These are phyloP conservation scores for Solanum dulcamara DNA, from an alignment of 257 asterid species.

Conservation along the genomic window DNA sequence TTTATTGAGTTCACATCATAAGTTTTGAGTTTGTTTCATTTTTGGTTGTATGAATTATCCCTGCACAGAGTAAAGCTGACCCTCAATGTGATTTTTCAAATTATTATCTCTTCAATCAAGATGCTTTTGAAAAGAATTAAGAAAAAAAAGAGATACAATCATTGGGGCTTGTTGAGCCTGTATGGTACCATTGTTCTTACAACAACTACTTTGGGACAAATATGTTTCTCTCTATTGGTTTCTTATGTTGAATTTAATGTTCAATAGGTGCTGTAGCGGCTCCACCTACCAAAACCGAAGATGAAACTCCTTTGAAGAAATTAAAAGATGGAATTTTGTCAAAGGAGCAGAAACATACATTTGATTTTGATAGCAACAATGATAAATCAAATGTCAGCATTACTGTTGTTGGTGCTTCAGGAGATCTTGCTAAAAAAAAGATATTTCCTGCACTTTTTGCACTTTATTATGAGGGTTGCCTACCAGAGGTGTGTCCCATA, in stretches of 20 bases:
- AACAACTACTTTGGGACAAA: neutral
- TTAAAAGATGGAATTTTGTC: constrained; percentile 29
- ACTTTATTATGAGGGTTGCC: constrained; percentile 84
- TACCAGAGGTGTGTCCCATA: constrained; percentile 63
- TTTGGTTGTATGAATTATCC: neutral
- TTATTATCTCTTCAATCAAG: too few species aligned
- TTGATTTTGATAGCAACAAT: constrained; percentile 8
- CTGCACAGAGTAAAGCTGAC: neutral
- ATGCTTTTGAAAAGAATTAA: too few species aligned
- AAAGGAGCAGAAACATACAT: constrained; percentile 11
- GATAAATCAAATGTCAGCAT: constrained; percentile 63
- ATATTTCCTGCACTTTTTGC: constrained; percentile 98
- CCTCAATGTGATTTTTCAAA: neutral
- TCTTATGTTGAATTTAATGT: constrained; percentile 2
- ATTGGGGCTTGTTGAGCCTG: too few species aligned
- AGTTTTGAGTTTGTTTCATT: neutral
- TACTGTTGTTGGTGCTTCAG: constrained; percentile 96
- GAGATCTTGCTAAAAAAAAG: constrained; percentile 98
- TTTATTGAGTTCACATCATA: neutral
- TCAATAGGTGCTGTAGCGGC: constrained; percentile 32
- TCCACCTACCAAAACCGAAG: constrained; percentile 10
- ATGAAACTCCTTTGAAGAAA: constrained; percentile 27
- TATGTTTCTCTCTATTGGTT: neutral
- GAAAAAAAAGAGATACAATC: too few species aligned
- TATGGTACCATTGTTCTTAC: neutral